Conservation (phyloP, 192 early-diverging fungal genomes). For the Podila epigama region DNA sequence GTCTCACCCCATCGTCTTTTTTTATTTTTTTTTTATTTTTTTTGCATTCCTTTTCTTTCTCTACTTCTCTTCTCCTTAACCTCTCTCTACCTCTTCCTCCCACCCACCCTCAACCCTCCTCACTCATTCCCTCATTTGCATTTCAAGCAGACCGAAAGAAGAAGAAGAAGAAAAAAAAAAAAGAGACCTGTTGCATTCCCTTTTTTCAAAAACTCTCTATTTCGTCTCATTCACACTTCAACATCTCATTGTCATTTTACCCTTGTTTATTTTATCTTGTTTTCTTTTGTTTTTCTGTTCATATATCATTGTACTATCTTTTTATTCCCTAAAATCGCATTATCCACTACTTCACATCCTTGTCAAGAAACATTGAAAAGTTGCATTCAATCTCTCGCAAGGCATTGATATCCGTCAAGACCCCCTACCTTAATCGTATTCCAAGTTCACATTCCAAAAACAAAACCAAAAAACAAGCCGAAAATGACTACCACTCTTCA, state of each 20-base stretch:
- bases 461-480: conserved; percentile 6
- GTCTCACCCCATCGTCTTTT: neutral
- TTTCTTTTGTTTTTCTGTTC: neutral
- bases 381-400: neutral
- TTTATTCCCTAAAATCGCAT: no score
- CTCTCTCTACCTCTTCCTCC: no score
- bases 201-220: conserved; percentile 9
- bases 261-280: no score
- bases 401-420: conserved; percentile 1
- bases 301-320: neutral
- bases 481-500: conserved; percentile 30
- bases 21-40: conserved; percentile 6
- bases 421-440: conserved; percentile 5
- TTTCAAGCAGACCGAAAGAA: conserved; percentile 6
- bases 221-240: neutral
- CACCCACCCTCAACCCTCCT: no score
- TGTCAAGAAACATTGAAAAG: conserved; percentile 1
- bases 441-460: conserved; percentile 2
- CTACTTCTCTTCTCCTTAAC: neutral
- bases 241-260: neutral
- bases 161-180: neutral
- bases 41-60: neutral
- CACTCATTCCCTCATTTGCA: neutral
- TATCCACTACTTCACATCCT: conserved; percentile 5
- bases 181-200: conserved; percentile 4